Evolutionary conservation across 2,329 filamentous ascomycete species (phyloP), one percentile per base, ranked within the genome.

Genomic region (Acarospora socialis): DNA sequence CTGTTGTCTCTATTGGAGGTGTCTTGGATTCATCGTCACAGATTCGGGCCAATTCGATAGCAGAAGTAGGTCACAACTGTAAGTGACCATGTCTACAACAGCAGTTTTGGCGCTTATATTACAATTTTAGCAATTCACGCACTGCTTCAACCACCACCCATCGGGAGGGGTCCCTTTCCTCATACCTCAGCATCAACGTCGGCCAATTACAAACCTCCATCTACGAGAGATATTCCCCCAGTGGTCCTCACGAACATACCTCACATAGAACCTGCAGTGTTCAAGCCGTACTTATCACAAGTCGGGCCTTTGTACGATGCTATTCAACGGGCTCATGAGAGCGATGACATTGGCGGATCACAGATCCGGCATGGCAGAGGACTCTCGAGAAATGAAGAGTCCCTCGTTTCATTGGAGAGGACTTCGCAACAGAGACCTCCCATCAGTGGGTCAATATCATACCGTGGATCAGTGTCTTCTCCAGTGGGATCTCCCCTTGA

Each of bases 301-400:
- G 79, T 95, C 21, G 84, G 83, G 12, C 74, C 77, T 2, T 57
- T 95, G 3, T 93, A 93, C 52, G 86, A 94, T 51, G 82, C 84
- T 34, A 74, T 95, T 39, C 79, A 83, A 44, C 73, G 84, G 35
- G 74, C 82, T 17, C 86, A 87, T 48, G 78, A 86, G 40, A 77
- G 72, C 34, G 70, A 79, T 1, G 80, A 82, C 5, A 76, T 81
- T 13, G 66, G 60, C 24, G 47, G 66, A 37, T 43, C 56, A 44
- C 61, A 63, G 41, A 12, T 8, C 21, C 8, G 26, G 26, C 13
- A 23, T 28, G 7, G 24, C 27, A 26, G 33, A 32, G 19, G 31
- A 7, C 32, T 35, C 3, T 36, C 30, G 2, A 38, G 33, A 10
- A 35, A 7, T 21, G 26, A 30, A 9, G 28, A 40, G 5, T 7